These are phyloP conservation scores for Lasiodiplodia theobromae DNA, from an alignment of 2,329 filamentous ascomycete genomes.

Conservation along the genomic window DNA sequence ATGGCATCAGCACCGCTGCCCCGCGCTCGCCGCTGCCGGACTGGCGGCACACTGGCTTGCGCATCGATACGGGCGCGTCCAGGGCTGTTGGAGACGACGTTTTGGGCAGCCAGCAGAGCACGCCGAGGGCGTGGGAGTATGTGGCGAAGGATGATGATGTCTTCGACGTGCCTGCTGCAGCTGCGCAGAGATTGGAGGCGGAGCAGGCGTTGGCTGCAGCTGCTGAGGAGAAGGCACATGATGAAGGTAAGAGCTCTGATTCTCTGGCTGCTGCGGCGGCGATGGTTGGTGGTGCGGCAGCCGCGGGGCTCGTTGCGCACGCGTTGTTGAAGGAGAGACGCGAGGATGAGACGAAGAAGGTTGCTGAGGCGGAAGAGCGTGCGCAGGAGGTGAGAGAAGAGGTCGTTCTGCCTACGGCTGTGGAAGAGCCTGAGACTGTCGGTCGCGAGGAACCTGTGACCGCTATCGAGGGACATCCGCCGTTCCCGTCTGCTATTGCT, in stretches of 20 bases:
- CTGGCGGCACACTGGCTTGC: not conserved
- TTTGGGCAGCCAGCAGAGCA: slow-evolving; percentile 70
- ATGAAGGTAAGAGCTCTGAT: not conserved
- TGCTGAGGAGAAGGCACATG: not conserved
- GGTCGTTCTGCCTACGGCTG: not conserved
- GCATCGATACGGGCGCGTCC: not conserved
- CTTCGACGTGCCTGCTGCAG: not conserved
- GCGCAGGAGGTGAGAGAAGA: not conserved
- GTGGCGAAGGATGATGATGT: not conserved
- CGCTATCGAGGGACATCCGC: not conserved
- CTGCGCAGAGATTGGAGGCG: slow-evolving; percentile 8
- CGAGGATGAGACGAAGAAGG: not conserved
- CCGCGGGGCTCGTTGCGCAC: slow-evolving; percentile 33
- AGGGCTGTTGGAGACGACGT: slow-evolving; percentile 33
- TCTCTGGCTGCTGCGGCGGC: slow-evolving; percentile 38
- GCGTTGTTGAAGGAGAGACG: slow-evolving; percentile 29
- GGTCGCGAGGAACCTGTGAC: not conserved
- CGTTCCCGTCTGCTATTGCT: not conserved
- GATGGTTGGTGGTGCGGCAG: slow-evolving; percentile 38
- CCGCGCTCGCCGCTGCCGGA: not conserved
- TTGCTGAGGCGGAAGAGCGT: not conserved
- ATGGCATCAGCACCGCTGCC: not conserved
- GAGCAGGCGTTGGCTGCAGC: not conserved
- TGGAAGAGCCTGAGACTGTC: not conserved
- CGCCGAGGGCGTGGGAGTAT: slow-evolving; percentile 67